Conservation (phyloP, 1,284 basidiomycete genomes). For the Ceratobasidium sp. region DNA sequence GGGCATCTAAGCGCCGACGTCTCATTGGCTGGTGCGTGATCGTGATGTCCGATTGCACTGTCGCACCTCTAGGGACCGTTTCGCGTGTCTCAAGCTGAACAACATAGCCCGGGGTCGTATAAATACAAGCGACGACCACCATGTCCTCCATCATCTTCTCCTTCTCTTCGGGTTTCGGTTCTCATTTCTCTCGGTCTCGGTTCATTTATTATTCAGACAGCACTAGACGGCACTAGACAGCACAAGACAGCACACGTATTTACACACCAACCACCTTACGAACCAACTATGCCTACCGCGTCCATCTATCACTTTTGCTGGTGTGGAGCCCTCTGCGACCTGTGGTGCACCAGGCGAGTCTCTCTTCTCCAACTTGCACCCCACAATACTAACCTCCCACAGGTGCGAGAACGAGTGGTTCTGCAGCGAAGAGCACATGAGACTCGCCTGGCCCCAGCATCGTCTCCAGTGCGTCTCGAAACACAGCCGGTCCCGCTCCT, state of each 20-base stretch:
- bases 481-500: conserved; percentile 4
- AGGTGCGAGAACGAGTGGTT: conserved; percentile 51
- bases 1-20: neutral
- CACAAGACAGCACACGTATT: neutral
- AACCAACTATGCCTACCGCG: conserved; percentile 31
- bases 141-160: conserved; percentile 19
- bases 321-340: conserved; percentile 34
- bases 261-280: conserved; percentile 1
- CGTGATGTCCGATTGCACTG: neutral
- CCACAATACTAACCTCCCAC: neutral
- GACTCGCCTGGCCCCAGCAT: conserved; percentile 26
- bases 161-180: conserved; percentile 24
- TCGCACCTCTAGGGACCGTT: neutral
- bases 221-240: too few relatives aligned
- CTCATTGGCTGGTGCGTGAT: neutral
- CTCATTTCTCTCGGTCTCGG: conserved; percentile 3
- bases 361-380: too few relatives aligned
- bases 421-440: conserved; percentile 53
- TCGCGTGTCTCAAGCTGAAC: conserved; percentile 10
- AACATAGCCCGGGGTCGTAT: conserved; percentile 9
- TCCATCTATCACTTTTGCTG: conserved; percentile 36
- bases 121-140: neutral
- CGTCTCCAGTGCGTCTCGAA: conserved; percentile 25
- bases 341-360: conserved; percentile 32
- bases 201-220: conserved; percentile 20